Base-by-base conservation (phyloP, 2,329 filamentous ascomycete species). In the Allantophomopsis cytisporea region DNA sequence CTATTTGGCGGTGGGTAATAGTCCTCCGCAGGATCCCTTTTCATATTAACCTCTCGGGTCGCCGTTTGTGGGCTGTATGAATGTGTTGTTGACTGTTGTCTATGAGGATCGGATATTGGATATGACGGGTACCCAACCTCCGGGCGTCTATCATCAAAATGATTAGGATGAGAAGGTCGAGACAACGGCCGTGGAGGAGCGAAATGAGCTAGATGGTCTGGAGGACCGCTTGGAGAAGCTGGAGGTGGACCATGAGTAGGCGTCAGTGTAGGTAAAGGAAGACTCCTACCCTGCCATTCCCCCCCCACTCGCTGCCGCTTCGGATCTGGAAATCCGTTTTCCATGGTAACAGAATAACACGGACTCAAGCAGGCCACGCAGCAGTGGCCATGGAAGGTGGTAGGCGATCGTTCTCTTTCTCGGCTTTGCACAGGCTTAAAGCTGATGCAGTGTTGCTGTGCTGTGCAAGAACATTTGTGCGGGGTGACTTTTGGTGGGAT, bases 291-390 rank as follows among this genome's bases (percentile, higher is more conserved):
- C 23, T 28, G 23, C 55, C 43, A 40, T 39, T 35, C 36, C 39
- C 44, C 40, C 50, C 58, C 60, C 49, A 76, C 62, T 61, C 73
- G 71, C 57, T 67, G 68, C 55, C 73, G 71, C 64, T 77, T 77
- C 54, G 58, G 61, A 53, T 76, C 71, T 54, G 70, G 70, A 60
- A 59, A 66, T 59, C 63, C 68, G 63, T 62, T 62, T 62, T 77
- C 73, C 73, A 77, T 77, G 65, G 51, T 55, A 45, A 39, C 60
- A 71, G 58, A 57, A 53, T 52, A 54, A 59, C 63, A 66, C 63
- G 64, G 54, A 58, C 39, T 54, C 47, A 54, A 46, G 47, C 43
- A 49, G 46, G 44, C 50, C 49, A 51, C 43, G 44, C 50, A 51
- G 45, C 44, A 47, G 49, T 56, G 55, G 58, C 58, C 58, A 60